These are phyloP conservation scores for Gossypium anomalum DNA, from an alignment of 345 rosid species.

Conservation along the genomic window DNA sequence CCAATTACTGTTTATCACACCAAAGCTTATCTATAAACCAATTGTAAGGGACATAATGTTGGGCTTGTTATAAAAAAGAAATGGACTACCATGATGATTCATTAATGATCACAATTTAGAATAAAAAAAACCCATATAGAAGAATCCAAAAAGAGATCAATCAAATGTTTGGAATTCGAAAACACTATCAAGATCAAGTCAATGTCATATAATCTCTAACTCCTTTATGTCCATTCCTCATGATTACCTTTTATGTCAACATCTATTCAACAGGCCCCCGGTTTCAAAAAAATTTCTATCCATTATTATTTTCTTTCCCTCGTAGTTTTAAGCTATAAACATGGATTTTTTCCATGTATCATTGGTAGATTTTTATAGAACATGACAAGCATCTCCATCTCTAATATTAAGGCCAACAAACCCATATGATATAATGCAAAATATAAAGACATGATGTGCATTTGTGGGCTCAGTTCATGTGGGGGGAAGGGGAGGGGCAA, in stretches of 20 bases:
- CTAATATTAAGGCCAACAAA: constrained; percentile 17
- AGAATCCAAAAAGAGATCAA: constrained; percentile 37
- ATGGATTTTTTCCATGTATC: too few relatives aligned
- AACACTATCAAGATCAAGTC: constrained; percentile 16
- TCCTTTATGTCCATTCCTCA: constrained; percentile 22
- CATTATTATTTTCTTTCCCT: too few relatives aligned
- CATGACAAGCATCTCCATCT: background rate
- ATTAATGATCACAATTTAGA: background rate
- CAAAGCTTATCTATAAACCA: constrained; percentile 2
- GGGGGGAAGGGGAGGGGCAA: background rate
- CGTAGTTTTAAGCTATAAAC: too few relatives aligned
- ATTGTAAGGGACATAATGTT: background rate
- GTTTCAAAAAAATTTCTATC: background rate
- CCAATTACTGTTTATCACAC: background rate
- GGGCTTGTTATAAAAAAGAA: background rate
- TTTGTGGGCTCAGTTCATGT: constrained; percentile 17
- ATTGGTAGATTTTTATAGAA: too few relatives aligned
- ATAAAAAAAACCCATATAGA: constrained; percentile 7
- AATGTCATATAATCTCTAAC: constrained; percentile 26
- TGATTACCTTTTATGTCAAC: constrained; percentile 21
- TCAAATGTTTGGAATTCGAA: constrained; percentile 3
- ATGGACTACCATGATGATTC: too few relatives aligned
- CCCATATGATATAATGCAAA: constrained; percentile 13
- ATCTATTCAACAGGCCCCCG: constrained; percentile 24
- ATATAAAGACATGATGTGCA: constrained; percentile 4